Conservation (phyloP, 306 rosid species). For the Canavalia ensiformis region DNA sequence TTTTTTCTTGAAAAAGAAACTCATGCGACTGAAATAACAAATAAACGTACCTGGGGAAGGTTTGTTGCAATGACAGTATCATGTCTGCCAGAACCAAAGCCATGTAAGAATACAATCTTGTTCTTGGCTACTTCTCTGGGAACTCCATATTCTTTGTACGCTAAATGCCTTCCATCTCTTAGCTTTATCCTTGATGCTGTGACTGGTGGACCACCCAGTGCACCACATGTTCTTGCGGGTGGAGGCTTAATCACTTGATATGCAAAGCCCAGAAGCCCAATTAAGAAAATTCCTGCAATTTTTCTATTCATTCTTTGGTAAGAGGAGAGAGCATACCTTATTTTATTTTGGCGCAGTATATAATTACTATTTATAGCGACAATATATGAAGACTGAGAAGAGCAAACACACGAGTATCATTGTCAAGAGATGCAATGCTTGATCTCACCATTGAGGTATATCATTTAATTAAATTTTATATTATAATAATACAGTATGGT, state of each 20-base stretch:
- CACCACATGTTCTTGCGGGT: conserved; percentile 60
- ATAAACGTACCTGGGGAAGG: conserved; percentile 1
- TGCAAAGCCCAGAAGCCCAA: conserved; percentile 51
- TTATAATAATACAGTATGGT: too few species aligned
- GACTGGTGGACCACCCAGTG: conserved; percentile 61
- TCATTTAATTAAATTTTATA: too few species aligned
- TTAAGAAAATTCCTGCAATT: conserved; percentile 43
- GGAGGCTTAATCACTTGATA: conserved; percentile 53
- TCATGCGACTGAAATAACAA: too few species aligned
- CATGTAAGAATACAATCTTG: conserved; percentile 64
- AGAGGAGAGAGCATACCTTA: neutral
- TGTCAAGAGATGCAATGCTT: too few species aligned
- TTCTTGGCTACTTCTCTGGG: conserved; percentile 54
- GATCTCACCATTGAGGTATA: too few species aligned
- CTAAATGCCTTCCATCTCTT: conserved; percentile 56
- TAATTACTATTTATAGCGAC: too few species aligned
- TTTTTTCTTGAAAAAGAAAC: too few species aligned
- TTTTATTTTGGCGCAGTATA: too few species aligned
- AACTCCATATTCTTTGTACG: conserved; percentile 74
- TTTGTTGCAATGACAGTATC: conserved; percentile 34
- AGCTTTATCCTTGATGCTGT: conserved; percentile 55
- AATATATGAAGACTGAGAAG: too few species aligned
- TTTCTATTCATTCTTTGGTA: neutral
- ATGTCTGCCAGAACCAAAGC: conserved; percentile 39
- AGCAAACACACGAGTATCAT: too few species aligned